Evolutionary conservation across 2,329 filamentous ascomycete species (phyloP).

Genomic region (Zymoseptoria tritici): DNA sequence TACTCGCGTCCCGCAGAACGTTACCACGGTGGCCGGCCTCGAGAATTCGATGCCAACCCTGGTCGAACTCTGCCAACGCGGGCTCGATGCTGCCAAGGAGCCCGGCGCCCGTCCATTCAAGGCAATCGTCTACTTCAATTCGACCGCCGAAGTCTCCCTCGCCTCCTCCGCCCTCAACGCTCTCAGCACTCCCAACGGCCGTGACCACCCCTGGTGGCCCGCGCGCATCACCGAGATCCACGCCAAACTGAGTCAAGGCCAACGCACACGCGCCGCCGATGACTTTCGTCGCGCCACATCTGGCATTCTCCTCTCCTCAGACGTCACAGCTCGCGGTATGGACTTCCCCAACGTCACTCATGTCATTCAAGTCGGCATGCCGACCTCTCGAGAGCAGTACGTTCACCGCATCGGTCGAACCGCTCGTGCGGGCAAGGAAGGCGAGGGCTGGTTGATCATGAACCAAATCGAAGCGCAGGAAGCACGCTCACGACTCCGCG

Average conservation of each 20-base stretch:
- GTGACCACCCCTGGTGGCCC: conserved; percentile 23
- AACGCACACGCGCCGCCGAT: conserved; percentile 64
- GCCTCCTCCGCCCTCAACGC: conserved; percentile 52
- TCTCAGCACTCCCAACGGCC: conserved; percentile 27
- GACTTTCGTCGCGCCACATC: conserved; percentile 58
- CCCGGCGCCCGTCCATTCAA: conserved; percentile 63
- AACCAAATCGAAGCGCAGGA: conserved; percentile 46
- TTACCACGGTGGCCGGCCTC: conserved; percentile 59
- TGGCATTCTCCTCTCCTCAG: conserved; percentile 35
- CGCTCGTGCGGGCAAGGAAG: conserved; percentile 74
- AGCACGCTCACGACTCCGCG: conserved; percentile 46
- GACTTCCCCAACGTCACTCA: conserved; percentile 98
- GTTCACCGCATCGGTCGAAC: conserved; percentile 92
- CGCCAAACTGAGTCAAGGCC: conserved; percentile 62
- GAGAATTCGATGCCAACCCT: conserved; percentile 71
- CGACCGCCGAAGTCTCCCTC: conserved; percentile 64
- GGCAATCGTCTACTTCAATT: conserved; percentile 88
- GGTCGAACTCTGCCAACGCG: conserved; percentile 59
- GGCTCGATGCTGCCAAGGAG: conserved; percentile 32
- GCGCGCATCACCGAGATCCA: conserved; percentile 60
- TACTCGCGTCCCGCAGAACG: conserved; percentile 70
- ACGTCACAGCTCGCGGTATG: conserved; percentile 85
- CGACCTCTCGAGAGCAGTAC: conserved; percentile 54
- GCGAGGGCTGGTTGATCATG: conserved; percentile 63
- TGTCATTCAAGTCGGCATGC: conserved; percentile 64